A percentile compares a stretch with the other conserved stretches of the same genome.
phyloP scores from a whole-genome alignment of 768 basidiomycete genomes.

The Auricularia auricula-judae region DNA sequence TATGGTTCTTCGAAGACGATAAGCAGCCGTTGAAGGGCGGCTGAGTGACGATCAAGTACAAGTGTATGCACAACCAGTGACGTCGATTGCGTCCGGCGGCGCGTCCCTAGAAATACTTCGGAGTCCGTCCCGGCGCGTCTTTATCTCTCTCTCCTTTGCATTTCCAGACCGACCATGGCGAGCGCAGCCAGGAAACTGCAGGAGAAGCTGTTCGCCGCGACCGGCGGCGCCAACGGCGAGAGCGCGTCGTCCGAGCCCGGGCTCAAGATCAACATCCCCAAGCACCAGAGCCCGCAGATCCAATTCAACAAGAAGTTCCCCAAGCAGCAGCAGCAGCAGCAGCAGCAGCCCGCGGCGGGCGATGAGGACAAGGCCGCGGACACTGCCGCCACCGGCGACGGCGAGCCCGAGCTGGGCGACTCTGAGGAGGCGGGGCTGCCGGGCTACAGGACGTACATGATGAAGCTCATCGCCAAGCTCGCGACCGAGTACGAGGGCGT shows the following conservation, averaged over 20 bases:
- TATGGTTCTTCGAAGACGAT: no score
- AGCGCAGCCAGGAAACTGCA: constrained; percentile 53
- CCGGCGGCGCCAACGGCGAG: constrained; percentile 13
- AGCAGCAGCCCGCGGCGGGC: background rate
- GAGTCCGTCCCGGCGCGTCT: background rate
- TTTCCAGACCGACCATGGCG: constrained; percentile 22
- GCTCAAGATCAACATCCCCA: constrained; percentile 13
- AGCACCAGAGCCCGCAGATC: background rate
- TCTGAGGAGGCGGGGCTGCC: constrained; percentile 5
- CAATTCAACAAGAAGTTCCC: background rate
- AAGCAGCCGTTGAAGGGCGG: no score
- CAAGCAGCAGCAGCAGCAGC: background rate
- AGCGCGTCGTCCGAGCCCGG: constrained; percentile 8
- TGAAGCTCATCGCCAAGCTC: constrained; percentile 51
- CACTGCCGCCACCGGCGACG: constrained; percentile 2
- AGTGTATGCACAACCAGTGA: no score
- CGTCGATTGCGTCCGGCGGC: no score
- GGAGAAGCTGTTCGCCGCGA: constrained; percentile 52
- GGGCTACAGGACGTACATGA: constrained; percentile 35
- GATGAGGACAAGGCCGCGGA: no score
- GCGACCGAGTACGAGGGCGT: constrained; percentile 67
- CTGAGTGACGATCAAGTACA: no score
- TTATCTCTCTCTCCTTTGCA: constrained; percentile 6
- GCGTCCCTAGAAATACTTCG: background rate
- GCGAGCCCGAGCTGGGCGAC: constrained; percentile 7